Percentiles rank a stretch among this genome's conserved stretches.
Evolutionary conservation across 805 yeast genomes (phyloP).

Genomic region (Nakazawaea pomicola): DNA sequence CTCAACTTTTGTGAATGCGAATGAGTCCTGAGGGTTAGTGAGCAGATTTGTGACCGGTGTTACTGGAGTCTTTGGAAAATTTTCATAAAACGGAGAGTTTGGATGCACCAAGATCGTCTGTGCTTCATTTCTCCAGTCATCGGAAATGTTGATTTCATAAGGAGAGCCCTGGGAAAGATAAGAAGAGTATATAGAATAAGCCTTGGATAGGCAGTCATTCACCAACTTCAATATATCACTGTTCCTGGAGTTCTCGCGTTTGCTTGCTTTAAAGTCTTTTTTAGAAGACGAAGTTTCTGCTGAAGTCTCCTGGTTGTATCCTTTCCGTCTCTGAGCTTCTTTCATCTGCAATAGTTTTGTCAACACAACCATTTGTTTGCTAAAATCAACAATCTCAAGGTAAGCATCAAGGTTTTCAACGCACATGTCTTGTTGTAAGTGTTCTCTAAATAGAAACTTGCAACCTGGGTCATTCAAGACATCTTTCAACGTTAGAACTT

Average conservation of each 20-base stretch:
- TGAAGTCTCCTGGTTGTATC: constrained; percentile 3
- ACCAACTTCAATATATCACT: constrained; percentile 38
- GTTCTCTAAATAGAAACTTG: constrained; percentile 60
- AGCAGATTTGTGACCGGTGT: not conserved
- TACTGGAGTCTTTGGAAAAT: constrained; percentile 9
- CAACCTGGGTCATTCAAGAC: constrained; percentile 72
- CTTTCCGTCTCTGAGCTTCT: constrained; percentile 18
- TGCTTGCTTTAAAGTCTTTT: constrained; percentile 3
- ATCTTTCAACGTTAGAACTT: constrained; percentile 26
- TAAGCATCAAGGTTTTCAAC: constrained; percentile 75
- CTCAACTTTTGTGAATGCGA: not conserved
- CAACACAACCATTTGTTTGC: constrained; percentile 37
- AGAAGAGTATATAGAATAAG: constrained; percentile 60
- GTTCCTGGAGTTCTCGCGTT: constrained; percentile 25
- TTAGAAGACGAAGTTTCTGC: constrained; percentile 14
- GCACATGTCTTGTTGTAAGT: constrained; percentile 60
- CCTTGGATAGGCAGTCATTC: constrained; percentile 53
- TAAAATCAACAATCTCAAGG: constrained; percentile 47
- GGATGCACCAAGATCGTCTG: constrained; percentile 34
- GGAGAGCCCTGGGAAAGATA: constrained; percentile 66
- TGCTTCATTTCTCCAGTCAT: constrained; percentile 39
- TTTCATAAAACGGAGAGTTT: constrained; percentile 25
- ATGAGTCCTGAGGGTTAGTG: not conserved
- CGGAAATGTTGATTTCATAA: constrained; percentile 65
- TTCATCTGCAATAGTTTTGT: constrained; percentile 32